Base-by-base conservation (phyloP, 2,329 filamentous ascomycete species). In the Colletotrichum tropicicola region DNA sequence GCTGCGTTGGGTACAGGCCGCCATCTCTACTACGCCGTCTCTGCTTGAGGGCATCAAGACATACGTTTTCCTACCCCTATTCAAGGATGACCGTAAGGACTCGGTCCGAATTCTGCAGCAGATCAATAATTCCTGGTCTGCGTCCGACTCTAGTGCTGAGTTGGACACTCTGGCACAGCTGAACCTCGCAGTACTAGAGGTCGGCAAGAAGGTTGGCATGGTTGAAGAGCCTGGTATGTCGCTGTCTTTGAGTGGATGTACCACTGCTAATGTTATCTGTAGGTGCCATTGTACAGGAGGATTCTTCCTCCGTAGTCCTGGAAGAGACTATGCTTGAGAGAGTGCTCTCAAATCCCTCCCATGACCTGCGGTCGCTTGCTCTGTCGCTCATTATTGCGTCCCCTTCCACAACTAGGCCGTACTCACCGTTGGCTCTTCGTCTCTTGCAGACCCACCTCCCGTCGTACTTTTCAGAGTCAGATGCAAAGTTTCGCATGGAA, bases 401-500 rank as follows among this genome's bases (percentile, higher is more conserved):
- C 0, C 88, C 89, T 9, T 88, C 91, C 2, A 90, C 90, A 1
- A 93, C 92, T 3, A 89, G 88, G 55, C 91, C 93, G 1, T 89
- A 97, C 55, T 90, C 90, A 0, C 71, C 78, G 0, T 83, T 80
- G 9, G 85, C 90, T 0, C 81, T 98, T 3, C 75, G 79, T 3
- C 83, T 91, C 12, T 80, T 98, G 3, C 84, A 84, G 56, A 82
- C 80, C 32, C 88, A 92, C 63, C 78, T 98, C 4, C 84, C 87
- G 1, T 86, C 90, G 15, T 88, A 95, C 68, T 91, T 97, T 73
- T 88, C 93, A 3, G 94, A 98, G 68, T 89, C 92, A 0, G 94
- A 98, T 73, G 90, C 95, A 6, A 93, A 95, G 71, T 91, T 94
- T 69, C 89, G 96, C 60, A 91, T 94, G 62, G 93, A 97, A 70